Evolutionary conservation across 164 flowering plant genomes (phyloP), one percentile per base, ranked within the genome.

Genomic region (Amborella trichopoda): DNA sequence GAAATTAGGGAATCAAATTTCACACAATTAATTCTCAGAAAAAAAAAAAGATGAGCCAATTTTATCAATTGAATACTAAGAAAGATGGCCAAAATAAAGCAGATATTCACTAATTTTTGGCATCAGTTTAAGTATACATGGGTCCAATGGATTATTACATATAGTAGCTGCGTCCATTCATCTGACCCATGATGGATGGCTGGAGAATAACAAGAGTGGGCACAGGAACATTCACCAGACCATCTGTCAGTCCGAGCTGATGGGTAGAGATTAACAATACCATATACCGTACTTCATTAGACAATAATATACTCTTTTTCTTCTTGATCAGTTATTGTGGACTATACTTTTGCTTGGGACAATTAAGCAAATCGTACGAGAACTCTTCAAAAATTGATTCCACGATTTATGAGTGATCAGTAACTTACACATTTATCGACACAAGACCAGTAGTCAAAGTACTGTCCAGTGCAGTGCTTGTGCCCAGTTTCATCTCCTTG

Each of bases 391-490:
- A 46, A 24, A 17, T 11, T 27, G 2, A 36, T 21, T 23, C 36
- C 5, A 38, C 25, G 19, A 23, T 19, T 18, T 19, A 39, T n/a
- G 51, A 41, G 34, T 16, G 50, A n/a, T n/a, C n/a, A n/a, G n/a
- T n/a, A n/a, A 38, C 96, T 74, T 75, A 87, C 96, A 54, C 90
- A 79, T 73, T 77, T 77, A 60, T 87, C 96, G 40, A 87, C 55
- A 48, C 96, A 87, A 16, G 72, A 72, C 85, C 85, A 83, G 55
- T 87, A 87, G 58, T 87, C 96, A 40, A 87, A 87, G 55, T 87
- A 83, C 46, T 87, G 96, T 40, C 94, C 94, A 2, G 96, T 87
- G 49, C 96, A 87, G 55, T 87, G 96, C 57, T 83, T 87, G 58
- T 79, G 77, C 26, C 94, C 96, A 39, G 60, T 48, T 52, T 78